Evolutionary conservation across 2,329 filamentous ascomycete genomes (phyloP), one percentile per base, ranked within the genome.

Genomic region (Diaporthe vexans): DNA sequence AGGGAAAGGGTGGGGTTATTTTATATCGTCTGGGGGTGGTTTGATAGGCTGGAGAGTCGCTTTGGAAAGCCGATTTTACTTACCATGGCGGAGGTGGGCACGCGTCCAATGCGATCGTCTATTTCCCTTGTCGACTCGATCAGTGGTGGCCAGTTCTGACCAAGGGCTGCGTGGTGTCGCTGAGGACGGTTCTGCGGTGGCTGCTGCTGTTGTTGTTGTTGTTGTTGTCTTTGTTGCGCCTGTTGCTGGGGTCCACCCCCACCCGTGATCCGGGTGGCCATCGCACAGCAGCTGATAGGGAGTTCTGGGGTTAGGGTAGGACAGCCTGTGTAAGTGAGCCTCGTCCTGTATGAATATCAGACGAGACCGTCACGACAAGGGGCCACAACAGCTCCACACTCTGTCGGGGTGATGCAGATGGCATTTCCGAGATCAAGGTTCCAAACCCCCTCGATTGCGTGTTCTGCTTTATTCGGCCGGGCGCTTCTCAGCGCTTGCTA

Each of bases 31-130:
- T 51, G 6, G 46, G 15, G n/a, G 15, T 58, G 37, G 24, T n/a
- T 29, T 35, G 37, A 8, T 13, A 19, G 35, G 17, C 9, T 7
- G 29, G 37, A 9, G 26, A 2, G 40, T 13, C 13, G 15, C 26
- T 54, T 3, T 9, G 37, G 19, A 8, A 11, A 26, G 65, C 21
- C 8, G 46, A 11, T 21, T 51, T 51, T 24, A 51, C 59, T 54
- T 37, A 74, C 73, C 73, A 74, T 74, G 33, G 46, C 54, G 19
- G 37, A 51, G 29, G 51, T 33, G 7, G 63, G 70, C n/a, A n/a
- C 46, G 21, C 61, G 54, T 54, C 73, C 61, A 8, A 72, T 37
- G 24, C 35, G 56, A 3, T 35, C 33, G 26, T 73, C 59, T 29
- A 72, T 59, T 15, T 52, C 56, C 26, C 48, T 63, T n/a, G 46